A percentile compares a stretch with the other conserved stretches of the same genome.
phyloP scores from a whole-genome alignment of 805 yeast species.

The Nakazawaea ambrosiae region DNA sequence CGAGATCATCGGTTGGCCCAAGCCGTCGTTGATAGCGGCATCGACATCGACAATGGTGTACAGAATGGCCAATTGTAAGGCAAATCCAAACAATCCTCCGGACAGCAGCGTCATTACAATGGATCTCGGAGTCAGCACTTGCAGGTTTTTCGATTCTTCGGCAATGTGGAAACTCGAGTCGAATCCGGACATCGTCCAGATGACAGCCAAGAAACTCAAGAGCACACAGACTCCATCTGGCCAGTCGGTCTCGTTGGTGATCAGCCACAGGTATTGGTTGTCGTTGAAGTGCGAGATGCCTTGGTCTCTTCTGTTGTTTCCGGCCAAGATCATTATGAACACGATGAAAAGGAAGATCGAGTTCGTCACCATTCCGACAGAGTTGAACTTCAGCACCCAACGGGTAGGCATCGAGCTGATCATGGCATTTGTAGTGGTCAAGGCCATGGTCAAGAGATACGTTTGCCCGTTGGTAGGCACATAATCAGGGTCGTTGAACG shows the following conservation, averaged over 20 bases:
- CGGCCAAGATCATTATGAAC: conserved; percentile 46
- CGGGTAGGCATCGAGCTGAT: conserved; percentile 49
- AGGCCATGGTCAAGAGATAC: conserved; percentile 45
- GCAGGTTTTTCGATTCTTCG: conserved; percentile 66
- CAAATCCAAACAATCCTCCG: conserved; percentile 52
- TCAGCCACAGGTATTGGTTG: conserved; percentile 44
- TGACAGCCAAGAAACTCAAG: conserved; percentile 52
- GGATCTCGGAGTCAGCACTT: conserved; percentile 58
- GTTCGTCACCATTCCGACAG: conserved; percentile 42
- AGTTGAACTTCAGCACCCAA: conserved; percentile 44
- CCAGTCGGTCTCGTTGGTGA: conserved; percentile 53
- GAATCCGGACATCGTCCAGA: conserved; percentile 71
- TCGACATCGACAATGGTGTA: conserved; percentile 50
- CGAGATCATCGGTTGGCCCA: conserved; percentile 56
- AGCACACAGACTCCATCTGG: conserved; percentile 55
- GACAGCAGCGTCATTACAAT: conserved; percentile 49
- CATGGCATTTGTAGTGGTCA: conserved; percentile 38
- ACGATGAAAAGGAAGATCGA: conserved; percentile 43
- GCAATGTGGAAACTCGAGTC: conserved; percentile 70
- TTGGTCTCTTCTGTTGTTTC: conserved; percentile 34
- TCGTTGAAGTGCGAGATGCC: conserved; percentile 42
- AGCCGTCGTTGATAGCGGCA: conserved; percentile 37
- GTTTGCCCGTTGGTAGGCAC: conserved; percentile 40
- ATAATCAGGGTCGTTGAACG: conserved; percentile 32
- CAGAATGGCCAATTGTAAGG: conserved; percentile 53